Conservation (phyloP, 164 flowering plant species). For the Litsea cubeba region DNA sequence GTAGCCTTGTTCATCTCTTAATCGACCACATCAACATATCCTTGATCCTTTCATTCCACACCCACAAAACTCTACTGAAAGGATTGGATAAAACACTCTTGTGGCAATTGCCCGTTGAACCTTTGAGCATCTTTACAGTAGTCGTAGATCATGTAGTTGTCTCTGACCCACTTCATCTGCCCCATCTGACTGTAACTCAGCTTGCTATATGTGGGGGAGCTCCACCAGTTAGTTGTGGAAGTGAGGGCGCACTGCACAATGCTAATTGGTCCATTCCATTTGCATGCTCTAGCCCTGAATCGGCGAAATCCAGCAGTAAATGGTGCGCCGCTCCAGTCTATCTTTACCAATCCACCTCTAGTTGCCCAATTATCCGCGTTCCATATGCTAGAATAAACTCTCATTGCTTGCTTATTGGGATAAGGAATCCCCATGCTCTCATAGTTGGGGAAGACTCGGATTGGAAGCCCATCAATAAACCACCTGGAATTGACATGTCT, state of each 20-base stretch:
- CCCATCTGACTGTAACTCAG: conserved; percentile 33
- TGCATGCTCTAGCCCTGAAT: conserved; percentile 56
- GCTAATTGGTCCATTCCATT: conserved; percentile 53
- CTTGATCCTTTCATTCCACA: background rate
- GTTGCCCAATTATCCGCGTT: conserved; percentile 86
- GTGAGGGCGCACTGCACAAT: conserved; percentile 39
- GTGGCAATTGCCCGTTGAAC: conserved; percentile 48
- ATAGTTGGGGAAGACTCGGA: conserved; percentile 70
- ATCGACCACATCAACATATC: background rate
- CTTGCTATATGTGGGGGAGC: conserved; percentile 29
- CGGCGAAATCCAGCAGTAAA: conserved; percentile 45
- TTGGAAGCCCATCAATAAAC: conserved; percentile 66
- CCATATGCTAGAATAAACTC: conserved; percentile 61
- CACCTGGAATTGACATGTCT: conserved; percentile 43
- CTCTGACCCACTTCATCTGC: conserved; percentile 58
- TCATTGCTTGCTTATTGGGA: conserved; percentile 74
- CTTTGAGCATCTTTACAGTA: conserved; percentile 60
- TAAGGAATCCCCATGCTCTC: conserved; percentile 48
- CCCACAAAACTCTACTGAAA: conserved; percentile 16
- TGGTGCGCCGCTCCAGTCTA: conserved; percentile 58
- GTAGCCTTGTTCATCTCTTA: conserved; percentile 11
- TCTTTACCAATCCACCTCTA: conserved; percentile 60
- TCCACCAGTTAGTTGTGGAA: conserved; percentile 62
- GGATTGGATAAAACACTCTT: conserved; percentile 52
- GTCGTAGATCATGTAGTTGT: conserved; percentile 61